Conservation (phyloP, 345 rosid genomes). For the thale cress (Arabidopsis thaliana) region TAIR10.1 NC_003074.8:15191001-15191500, state of each 20-base stretch:
- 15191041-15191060: constrained; percentile 1
- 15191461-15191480: constrained; percentile 53
- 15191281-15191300: not conserved
- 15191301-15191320: not conserved
- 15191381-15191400: not conserved
- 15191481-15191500: constrained; percentile 69
- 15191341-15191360: not conserved
- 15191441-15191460: constrained; percentile 71
- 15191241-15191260: not conserved
- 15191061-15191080: constrained; percentile 27
- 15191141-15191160: constrained; percentile 22
- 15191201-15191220: constrained; percentile 27
- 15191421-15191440: constrained; percentile 58
- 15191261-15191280: not conserved
- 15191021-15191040: not conserved
- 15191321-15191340: not conserved
- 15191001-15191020: not conserved
- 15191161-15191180: constrained; percentile 8
- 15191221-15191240: constrained; percentile 14
- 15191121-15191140: not conserved
- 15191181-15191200: constrained; percentile 37
- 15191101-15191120: constrained; percentile 20
- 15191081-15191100: constrained; percentile 13
- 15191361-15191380: constrained; percentile 4
- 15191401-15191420: constrained; percentile 23